Conservation (phyloP, 768 basidiomycete species). For the Suillus hirtellus region DNA sequence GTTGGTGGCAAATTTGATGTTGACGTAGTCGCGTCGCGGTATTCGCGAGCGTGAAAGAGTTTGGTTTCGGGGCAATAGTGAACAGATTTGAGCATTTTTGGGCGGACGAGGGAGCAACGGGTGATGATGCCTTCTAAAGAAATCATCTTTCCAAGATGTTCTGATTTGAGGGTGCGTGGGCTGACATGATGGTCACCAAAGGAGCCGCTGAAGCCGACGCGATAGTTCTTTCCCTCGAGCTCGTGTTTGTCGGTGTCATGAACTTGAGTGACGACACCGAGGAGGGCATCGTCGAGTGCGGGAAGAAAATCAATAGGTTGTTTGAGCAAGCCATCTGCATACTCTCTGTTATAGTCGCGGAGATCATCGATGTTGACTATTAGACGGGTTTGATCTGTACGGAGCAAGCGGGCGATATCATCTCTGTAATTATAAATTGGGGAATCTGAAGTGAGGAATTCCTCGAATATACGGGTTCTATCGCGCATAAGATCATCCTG, state of each 20-base stretch:
- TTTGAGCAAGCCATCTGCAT: slow-evolving; percentile 85
- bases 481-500: slow-evolving; percentile 76
- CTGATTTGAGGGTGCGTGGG: slow-evolving; percentile 85
- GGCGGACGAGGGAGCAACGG: slow-evolving; percentile 94
- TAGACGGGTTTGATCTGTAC: slow-evolving; percentile 80
- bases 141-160: slow-evolving; percentile 94
- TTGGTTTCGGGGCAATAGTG: slow-evolving; percentile 92
- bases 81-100: slow-evolving; percentile 96
- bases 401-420: slow-evolving; percentile 80
- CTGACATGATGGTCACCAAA: slow-evolving; percentile 99
- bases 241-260: slow-evolving; percentile 82
- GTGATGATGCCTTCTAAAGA: slow-evolving; percentile 98
- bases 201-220: slow-evolving; percentile 90
- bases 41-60: slow-evolving; percentile 83
- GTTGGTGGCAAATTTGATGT: slow-evolving; percentile 86
- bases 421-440: slow-evolving; percentile 80
- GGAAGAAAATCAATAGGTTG: slow-evolving; percentile 85
- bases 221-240: slow-evolving; percentile 76
- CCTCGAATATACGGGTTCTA: slow-evolving; percentile 76
- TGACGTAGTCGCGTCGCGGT: slow-evolving; percentile 90
- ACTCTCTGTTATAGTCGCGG: slow-evolving; percentile 88
- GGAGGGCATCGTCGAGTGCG: slow-evolving; percentile 85
- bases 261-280: slow-evolving; percentile 68
- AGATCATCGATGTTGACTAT: slow-evolving; percentile 96
- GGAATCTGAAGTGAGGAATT: slow-evolving; percentile 74